Evolutionary conservation across 108 stramenopile species (phyloP).

Genomic region (Conticribra guillardii): DNA sequence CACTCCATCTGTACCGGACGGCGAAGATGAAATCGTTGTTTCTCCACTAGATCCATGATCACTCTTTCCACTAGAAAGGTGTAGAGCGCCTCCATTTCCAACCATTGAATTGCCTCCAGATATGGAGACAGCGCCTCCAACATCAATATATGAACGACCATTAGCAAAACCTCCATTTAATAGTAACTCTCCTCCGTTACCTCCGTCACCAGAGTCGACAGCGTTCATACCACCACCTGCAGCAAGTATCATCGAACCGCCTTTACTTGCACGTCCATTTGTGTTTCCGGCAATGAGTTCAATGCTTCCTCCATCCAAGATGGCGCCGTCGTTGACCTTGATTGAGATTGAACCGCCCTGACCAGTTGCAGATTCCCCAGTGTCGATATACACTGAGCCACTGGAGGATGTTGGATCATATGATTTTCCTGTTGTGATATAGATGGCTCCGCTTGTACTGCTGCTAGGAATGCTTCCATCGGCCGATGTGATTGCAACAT

Average conservation of each 20-base stretch:
- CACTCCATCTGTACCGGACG: slow-evolving; percentile 32
- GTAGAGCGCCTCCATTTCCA: slow-evolving; percentile 35
- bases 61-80: slow-evolving; percentile 24
- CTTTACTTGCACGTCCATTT: slow-evolving; percentile 8
- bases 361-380: slow-evolving; percentile 22
- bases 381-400: slow-evolving; percentile 23
- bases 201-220: slow-evolving; percentile 36
- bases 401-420: slow-evolving; percentile 3
- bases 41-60: slow-evolving; percentile 24
- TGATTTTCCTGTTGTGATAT: slow-evolving; percentile 8
- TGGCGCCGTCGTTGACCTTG: slow-evolving; percentile 17
- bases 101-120: slow-evolving; percentile 37
- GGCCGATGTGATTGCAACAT: slow-evolving; percentile 10
- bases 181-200: slow-evolving; percentile 32
- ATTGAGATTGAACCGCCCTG: slow-evolving; percentile 26
- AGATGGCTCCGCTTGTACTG: slow-evolving; percentile 15
- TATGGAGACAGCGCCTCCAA: slow-evolving; percentile 23
- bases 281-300: slow-evolving; percentile 20
- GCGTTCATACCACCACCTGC: slow-evolving; percentile 37
- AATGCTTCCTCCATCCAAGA: slow-evolving; percentile 18
- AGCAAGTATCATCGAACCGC: slow-evolving; percentile 32
- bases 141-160: slow-evolving; percentile 33
- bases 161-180: slow-evolving; percentile 33
- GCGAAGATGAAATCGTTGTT: slow-evolving; percentile 14
- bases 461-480: slow-evolving; percentile 16